Conservation (phyloP, 1,139 yeast species). For the Saccharomycopsis hybrid region DNA sequence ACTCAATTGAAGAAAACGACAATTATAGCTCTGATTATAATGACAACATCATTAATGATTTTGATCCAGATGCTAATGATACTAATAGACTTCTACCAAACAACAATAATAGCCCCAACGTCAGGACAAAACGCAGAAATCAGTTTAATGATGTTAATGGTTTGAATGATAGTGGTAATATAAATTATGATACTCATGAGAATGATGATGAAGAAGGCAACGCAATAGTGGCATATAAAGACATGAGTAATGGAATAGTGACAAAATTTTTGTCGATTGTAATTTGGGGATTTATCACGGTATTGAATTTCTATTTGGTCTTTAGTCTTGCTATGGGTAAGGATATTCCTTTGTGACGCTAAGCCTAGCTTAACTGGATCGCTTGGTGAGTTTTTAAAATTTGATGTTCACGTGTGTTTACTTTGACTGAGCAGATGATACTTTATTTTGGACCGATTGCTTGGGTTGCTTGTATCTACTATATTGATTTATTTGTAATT, state of each 20-base stretch:
- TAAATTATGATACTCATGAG: background rate
- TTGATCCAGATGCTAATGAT: background rate
- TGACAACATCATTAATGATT: too few species aligned
- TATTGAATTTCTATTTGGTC: conserved; percentile 70
- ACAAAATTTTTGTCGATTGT: conserved; percentile 51
- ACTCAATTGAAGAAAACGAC: background rate
- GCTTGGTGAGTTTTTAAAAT: too few species aligned
- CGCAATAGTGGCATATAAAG: conserved; percentile 29
- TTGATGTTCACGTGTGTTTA: too few species aligned
- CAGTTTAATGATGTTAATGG: background rate
- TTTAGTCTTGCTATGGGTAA: conserved; percentile 27
- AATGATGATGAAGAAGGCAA: conserved; percentile 3
- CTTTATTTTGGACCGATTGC: too few species aligned
- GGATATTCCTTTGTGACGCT: conserved; percentile 14
- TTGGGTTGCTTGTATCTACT: too few species aligned
- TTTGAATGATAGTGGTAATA: background rate
- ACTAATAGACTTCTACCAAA: background rate
- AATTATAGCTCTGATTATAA: too few species aligned
- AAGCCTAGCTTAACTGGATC: too few species aligned
- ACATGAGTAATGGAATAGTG: conserved; percentile 63
- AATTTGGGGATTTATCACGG: conserved; percentile 72
- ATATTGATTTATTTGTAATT: too few species aligned
- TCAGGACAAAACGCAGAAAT: too few species aligned
- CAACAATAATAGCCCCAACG: background rate
- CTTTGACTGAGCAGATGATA: too few species aligned